Percentiles rank a stretch among this genome's conserved stretches.
These are phyloP conservation scores for Fraxinus americana DNA, from an alignment of 257 asterid species.

Conservation along the genomic window DNA sequence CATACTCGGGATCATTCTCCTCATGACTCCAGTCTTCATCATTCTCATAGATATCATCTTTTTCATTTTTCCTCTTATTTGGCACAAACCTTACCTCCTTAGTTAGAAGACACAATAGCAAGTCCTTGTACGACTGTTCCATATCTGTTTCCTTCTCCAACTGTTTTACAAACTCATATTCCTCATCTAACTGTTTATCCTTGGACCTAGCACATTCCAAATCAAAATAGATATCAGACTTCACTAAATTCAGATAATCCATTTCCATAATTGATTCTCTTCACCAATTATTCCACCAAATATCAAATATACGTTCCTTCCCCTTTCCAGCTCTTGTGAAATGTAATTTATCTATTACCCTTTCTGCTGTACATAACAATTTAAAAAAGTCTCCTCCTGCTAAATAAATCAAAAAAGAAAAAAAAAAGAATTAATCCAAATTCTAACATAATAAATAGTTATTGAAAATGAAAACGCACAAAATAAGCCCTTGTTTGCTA, in stretches of 20 bases:
- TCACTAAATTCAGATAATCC: neutral
- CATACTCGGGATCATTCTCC: conserved; percentile 31
- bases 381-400: neutral
- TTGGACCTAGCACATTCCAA: neutral
- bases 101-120: neutral
- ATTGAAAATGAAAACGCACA: neutral
- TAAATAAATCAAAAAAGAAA: neutral
- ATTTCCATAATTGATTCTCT: neutral
- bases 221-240: neutral
- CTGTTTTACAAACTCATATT: neutral
- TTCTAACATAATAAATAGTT: neutral
- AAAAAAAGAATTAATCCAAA: neutral
- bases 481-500: neutral
- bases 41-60: neutral
- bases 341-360: neutral
- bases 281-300: neutral
- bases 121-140: neutral
- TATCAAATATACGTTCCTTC: neutral
- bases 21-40: neutral
- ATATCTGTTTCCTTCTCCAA: neutral
- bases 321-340: neutral
- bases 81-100: neutral
- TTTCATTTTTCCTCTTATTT: neutral
- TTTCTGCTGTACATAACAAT: neutral
- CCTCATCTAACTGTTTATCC: neutral